Conservation (phyloP, 108 stramenopile genomes). For the Pseudonitzschia multiseries region DNA sequence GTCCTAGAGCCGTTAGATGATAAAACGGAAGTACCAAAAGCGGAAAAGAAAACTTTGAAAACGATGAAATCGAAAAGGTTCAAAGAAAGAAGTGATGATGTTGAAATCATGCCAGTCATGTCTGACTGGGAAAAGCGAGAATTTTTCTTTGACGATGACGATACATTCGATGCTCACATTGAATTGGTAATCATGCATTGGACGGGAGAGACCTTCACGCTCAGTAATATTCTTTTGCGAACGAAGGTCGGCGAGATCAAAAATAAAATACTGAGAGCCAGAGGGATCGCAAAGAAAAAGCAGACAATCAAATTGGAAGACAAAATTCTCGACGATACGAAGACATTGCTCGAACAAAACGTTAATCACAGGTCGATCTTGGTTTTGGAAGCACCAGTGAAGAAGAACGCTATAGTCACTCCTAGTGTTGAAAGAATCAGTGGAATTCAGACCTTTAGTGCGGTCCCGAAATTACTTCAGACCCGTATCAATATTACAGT, state of each 20-base stretch:
- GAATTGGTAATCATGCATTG: conserved; percentile 25
- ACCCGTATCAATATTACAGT: conserved; percentile 6
- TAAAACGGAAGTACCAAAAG: background rate
- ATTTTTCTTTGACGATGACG: conserved; percentile 37
- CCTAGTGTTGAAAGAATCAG: conserved; percentile 20
- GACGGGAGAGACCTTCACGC: conserved; percentile 23
- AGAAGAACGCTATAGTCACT: conserved; percentile 6
- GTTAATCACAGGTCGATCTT: conserved; percentile 29
- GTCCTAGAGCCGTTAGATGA: conserved; percentile 3
- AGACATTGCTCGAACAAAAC: conserved; percentile 25
- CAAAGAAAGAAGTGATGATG: conserved; percentile 12
- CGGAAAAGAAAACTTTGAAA: conserved; percentile 1
- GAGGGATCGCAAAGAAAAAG: conserved; percentile 15
- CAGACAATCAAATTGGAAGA: conserved; percentile 21
- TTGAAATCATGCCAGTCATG: conserved; percentile 31
- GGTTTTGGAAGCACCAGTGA: conserved; percentile 23
- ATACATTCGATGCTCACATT: conserved; percentile 19
- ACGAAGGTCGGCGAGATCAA: conserved; percentile 24
- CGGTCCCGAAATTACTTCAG: conserved; percentile 7
- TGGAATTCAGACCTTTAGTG: background rate
- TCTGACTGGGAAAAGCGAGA: conserved; percentile 33
- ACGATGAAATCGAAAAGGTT: conserved; percentile 26
- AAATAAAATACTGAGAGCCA: conserved; percentile 10
- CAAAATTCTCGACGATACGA: conserved; percentile 16
- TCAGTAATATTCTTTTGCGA: conserved; percentile 16